Evolutionary conservation across 345 rosid species (phyloP).

Genomic region (Gossypium ekmanianum): DNA sequence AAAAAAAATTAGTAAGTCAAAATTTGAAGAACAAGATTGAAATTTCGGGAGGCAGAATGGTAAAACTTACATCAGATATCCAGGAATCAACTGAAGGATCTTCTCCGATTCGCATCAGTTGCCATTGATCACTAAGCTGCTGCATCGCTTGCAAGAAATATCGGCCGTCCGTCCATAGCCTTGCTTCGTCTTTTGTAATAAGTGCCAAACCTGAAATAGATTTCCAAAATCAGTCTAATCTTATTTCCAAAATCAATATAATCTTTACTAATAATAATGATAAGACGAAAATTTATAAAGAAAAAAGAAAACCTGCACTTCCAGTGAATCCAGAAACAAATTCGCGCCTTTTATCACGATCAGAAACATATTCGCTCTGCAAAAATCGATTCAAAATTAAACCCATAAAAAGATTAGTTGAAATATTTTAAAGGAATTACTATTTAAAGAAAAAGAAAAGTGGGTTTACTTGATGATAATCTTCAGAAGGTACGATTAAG

Average conservation of each 20-base stretch:
- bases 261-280: not conserved
- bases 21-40: not conserved
- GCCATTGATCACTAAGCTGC: conserved; percentile 79
- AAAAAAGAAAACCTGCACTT: conserved; percentile 59
- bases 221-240: not conserved
- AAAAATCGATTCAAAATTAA: not conserved
- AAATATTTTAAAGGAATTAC: no score
- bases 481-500: conserved; percentile 80
- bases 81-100: conserved; percentile 76
- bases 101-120: conserved; percentile 90
- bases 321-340: conserved; percentile 94
- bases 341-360: conserved; percentile 75
- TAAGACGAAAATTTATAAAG: no score
- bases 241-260: not conserved
- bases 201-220: conserved; percentile 69
- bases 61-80: conserved; percentile 69
- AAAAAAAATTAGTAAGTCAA: not conserved
- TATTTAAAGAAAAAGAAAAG: no score
- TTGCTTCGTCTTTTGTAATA: conserved; percentile 65
- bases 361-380: conserved; percentile 93
- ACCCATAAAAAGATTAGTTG: no score
- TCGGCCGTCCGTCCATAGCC: conserved; percentile 90
- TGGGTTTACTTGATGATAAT: conserved; percentile 71
- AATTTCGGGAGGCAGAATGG: not conserved
- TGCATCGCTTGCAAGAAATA: conserved; percentile 86